These are phyloP conservation scores for Trichocomaceae sp. DNA, from an alignment of 2,329 filamentous ascomycete species.

Conservation along the genomic window DNA sequence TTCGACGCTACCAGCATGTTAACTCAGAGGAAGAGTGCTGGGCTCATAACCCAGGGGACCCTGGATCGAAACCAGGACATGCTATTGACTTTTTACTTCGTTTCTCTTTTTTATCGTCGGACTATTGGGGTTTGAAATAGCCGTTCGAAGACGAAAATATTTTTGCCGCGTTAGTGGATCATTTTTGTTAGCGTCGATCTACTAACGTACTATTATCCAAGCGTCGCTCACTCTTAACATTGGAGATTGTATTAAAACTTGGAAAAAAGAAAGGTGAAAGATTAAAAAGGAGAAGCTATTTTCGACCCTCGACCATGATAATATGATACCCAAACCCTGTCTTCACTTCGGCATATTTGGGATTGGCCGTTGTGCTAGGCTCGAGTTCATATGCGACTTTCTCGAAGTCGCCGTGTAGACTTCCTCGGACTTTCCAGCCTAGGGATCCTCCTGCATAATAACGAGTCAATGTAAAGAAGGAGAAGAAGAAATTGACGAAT, in stretches of 20 bases:
- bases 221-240: too few species aligned
- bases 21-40: constrained; percentile 43
- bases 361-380: constrained; percentile 54
- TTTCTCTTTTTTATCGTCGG: constrained; percentile 1
- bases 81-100: neutral
- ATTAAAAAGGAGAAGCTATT: constrained; percentile 33
- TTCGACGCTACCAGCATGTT: constrained; percentile 27
- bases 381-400: constrained; percentile 58
- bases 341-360: constrained; percentile 57
- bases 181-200: too few species aligned
- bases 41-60: constrained; percentile 43
- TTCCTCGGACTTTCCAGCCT: constrained; percentile 57
- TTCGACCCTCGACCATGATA: constrained; percentile 61
- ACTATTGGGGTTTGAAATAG: too few species aligned
- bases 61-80: constrained; percentile 11
- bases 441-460: constrained; percentile 48
- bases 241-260: too few species aligned
- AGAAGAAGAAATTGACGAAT: too few species aligned
- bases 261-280: neutral
- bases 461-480: neutral
- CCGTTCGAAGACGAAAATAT: too few species aligned
- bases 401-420: constrained; percentile 53
- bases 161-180: too few species aligned
- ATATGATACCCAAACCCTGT: constrained; percentile 62
- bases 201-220: too few species aligned